Evolutionary conservation across 108 stramenopile species (phyloP), one percentile per base, ranked within the genome.

Genomic region (Stephanodiscus triporus): DNA sequence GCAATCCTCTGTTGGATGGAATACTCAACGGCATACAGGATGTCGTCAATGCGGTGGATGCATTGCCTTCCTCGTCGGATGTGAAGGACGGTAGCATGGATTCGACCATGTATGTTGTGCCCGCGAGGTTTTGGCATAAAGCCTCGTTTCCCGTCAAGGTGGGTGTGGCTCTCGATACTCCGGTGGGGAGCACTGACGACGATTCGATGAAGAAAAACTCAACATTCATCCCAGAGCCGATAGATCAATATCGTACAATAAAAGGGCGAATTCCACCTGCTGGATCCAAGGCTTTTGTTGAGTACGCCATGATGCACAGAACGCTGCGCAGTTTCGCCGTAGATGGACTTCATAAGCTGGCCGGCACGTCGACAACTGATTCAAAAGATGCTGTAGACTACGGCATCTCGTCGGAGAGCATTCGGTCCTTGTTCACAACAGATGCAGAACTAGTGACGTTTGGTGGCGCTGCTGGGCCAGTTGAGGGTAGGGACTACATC

Each of bases 21-120:
- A 66, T 78, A 45, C 29, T 78, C 38, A 71, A 47, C 53, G 72
- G 78, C 6, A 68, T 79, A 26, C 65, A 71, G 37, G 78, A 71
- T 22, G 70, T 73, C 36, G 72, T 73, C 24, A 67, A 80, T 55
- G 72, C 78, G 26, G 78, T 80, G 29, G 78, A 72, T 29, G 58
- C 78, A 19, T 61, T 73, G 37, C 72, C 71, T 27, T 72, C 58
- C 22, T 72, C 58, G 10, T 37, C 50, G 27, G 30, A 30, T 36
- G 53, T 29, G 16, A 19, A 22, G 45, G 5, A 11, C 43, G 45
- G 37, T 14, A 22, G 30, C 17, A 43, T 57, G 68, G 68, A 51
- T 36, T 55, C 66, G 20, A 50, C 60, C 19, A 17, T 73, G 23
- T 80, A 63, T 57, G 72, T 73, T 26, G 37, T 72, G 16, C 71